These are phyloP conservation scores for Diaporthe helianthi DNA, from an alignment of 2,329 filamentous ascomycete genomes.

Conservation along the genomic window DNA sequence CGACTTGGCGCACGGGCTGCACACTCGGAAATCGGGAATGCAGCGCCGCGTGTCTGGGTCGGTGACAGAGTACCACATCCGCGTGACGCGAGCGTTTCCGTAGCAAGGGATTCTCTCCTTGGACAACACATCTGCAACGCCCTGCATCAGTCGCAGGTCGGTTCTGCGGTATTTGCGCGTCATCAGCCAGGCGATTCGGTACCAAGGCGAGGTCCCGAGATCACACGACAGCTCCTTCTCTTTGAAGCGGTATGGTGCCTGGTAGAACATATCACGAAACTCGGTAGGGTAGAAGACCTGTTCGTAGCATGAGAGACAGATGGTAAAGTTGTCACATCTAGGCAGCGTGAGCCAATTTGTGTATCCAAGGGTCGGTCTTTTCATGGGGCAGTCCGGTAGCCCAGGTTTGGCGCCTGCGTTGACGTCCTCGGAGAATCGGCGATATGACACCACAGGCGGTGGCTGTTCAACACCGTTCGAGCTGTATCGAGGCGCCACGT, in stretches of 20 bases:
- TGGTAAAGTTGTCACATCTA: constrained; percentile 73
- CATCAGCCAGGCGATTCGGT: constrained; percentile 83
- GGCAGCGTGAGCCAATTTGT: constrained; percentile 84
- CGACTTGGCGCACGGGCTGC: constrained; percentile 74
- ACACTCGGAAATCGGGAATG: constrained; percentile 77
- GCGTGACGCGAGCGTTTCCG: constrained; percentile 59
- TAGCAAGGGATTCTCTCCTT: constrained; percentile 62
- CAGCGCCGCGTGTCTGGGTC: constrained; percentile 70
- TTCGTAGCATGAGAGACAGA: constrained; percentile 83
- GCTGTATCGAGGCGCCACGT: constrained; percentile 39
- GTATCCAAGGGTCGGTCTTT: constrained; percentile 65
- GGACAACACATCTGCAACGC: constrained; percentile 69
- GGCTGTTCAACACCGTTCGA: constrained; percentile 47
- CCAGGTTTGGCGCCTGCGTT: constrained; percentile 50
- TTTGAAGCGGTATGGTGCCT: constrained; percentile 62
- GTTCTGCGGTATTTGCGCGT: constrained; percentile 73
- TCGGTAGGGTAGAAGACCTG: constrained; percentile 72
- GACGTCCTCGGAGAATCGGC: constrained; percentile 62
- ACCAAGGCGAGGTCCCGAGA: constrained; percentile 80
- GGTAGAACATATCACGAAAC: constrained; percentile 72
- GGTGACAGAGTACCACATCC: constrained; percentile 78
- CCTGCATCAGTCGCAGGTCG: constrained; percentile 73
- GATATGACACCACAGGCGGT: constrained; percentile 50
- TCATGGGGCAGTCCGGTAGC: constrained; percentile 75
- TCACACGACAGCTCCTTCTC: constrained; percentile 73